Base-by-base conservation (phyloP, 495 filamentous ascomycete species). In the Podospora sp. region DNA sequence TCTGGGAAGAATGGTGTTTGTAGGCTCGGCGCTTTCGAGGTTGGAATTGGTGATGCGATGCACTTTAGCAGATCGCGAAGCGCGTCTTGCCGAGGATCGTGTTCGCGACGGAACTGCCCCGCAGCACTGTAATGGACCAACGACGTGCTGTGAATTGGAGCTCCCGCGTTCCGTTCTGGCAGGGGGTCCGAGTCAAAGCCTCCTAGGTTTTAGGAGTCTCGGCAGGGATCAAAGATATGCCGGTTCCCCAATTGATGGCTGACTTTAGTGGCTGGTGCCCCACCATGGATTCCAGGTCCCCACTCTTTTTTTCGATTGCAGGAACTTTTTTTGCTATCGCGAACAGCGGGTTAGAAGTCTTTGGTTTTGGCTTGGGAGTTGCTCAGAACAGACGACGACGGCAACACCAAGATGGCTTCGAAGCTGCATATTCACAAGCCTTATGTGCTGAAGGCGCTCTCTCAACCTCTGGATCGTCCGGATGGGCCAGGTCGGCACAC, bases 391-490 rank as follows among this genome's bases (percentile, higher is more conserved):
- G 63, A 22, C 59, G 26, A 55, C 49, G 21, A 12, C 40, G 40
- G 40, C 29, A 50, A 18, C 52, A 21, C 21, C 68, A 68, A 60
- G 24, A 87, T 87, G 84, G 82, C 83, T 65, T 81, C 83, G 53
- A 79, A 81, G 62, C 81, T 85, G 53, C 79, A 85, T 53, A 78
- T 89, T 24, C 82, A 86, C 73, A 80, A 79, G 69, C 85, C 86
- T 11, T 86, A 85, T 67, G 83, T 90, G 63, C 78, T 94, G 69
- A 87, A 90, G 36, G 79, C 87, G 52, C 79, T 94, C 73, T 88
- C 90, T 29, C 81, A 81, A 59, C 89, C 90, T 22, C 81, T 92
- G 63, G 86, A 88, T 65, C 67, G 71, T 50, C 65, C 86, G 78
- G 27, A 82, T 78, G 18, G 84, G 81, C 27, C 66, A 0, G 86